Evolutionary conservation across 2,329 filamentous ascomycete species (phyloP).

Genomic region (Stachybotrys elegans): DNA sequence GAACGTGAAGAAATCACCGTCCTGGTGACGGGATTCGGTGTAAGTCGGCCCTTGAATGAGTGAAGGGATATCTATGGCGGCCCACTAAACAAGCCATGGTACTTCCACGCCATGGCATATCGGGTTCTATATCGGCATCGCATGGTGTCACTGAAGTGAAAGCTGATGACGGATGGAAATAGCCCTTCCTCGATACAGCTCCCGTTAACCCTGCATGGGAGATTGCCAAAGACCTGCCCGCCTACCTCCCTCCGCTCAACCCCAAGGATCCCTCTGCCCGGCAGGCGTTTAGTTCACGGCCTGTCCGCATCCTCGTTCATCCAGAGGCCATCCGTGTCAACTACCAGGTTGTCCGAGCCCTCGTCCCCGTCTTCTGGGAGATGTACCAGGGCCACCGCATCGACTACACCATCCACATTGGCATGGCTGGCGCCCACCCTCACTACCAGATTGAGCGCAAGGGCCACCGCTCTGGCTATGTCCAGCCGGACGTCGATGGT

Average conservation of each 20-base stretch:
- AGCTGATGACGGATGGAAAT: neutral
- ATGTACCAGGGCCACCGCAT: slow-evolving; percentile 30
- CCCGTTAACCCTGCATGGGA: slow-evolving; percentile 77
- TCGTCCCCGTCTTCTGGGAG: slow-evolving; percentile 61
- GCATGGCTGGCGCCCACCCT: slow-evolving; percentile 63
- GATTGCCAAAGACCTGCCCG: slow-evolving; percentile 65
- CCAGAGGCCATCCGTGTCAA: slow-evolving; percentile 64
- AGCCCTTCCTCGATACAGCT: slow-evolving; percentile 73
- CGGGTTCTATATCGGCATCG: no score
- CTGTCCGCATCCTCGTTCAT: slow-evolving; percentile 60
- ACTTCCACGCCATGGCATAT: no score
- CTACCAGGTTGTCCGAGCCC: slow-evolving; percentile 60
- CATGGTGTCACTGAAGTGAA: no score
- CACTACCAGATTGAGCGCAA: slow-evolving; percentile 67
- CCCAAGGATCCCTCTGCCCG: slow-evolving; percentile 32
- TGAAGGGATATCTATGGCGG: no score
- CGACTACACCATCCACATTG: slow-evolving; percentile 72
- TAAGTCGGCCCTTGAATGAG: slow-evolving; percentile 32
- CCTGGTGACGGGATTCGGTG: slow-evolving; percentile 57
- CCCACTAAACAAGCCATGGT: no score
- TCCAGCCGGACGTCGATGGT: slow-evolving; percentile 64
- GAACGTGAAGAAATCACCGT: slow-evolving; percentile 48
- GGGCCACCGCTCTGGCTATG: slow-evolving; percentile 69
- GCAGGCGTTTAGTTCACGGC: slow-evolving; percentile 23
- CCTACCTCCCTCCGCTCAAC: slow-evolving; percentile 50